A percentile compares a stretch with the other conserved stretches of the same genome.
These are phyloP conservation scores for Trametes villosa DNA, from an alignment of 768 basidiomycete genomes.

Conservation along the genomic window DNA sequence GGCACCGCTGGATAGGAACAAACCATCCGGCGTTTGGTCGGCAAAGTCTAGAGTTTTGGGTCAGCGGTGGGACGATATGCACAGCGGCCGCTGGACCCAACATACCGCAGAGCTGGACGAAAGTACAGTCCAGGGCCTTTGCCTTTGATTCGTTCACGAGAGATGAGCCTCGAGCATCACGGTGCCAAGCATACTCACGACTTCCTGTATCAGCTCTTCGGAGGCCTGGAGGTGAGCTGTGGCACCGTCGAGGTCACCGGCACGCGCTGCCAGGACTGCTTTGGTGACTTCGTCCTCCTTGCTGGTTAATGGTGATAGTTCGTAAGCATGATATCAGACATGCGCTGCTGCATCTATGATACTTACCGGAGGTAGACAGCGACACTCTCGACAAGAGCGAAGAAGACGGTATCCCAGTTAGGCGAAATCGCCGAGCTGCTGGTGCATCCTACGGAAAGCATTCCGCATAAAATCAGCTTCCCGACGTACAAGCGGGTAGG, in stretches of 20 bases:
- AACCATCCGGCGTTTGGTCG: no score
- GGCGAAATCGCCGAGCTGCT: background rate
- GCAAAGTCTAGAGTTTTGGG: background rate
- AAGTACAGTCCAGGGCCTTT: constrained; percentile 11
- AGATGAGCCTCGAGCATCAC: background rate
- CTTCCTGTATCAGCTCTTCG: constrained; percentile 1
- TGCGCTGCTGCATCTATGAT: no score
- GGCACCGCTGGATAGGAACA: constrained; percentile 4
- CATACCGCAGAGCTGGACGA: constrained; percentile 16
- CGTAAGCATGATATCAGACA: background rate
- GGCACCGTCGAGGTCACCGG: background rate
- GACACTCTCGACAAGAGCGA: constrained; percentile 4
- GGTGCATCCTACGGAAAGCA: background rate
- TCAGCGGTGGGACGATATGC: background rate
- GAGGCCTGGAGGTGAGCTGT: background rate
- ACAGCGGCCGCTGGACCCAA: background rate
- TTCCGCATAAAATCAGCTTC: no score
- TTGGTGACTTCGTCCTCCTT: background rate
- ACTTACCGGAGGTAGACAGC: constrained; percentile 10
- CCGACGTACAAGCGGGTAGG: background rate
- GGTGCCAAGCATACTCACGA: background rate
- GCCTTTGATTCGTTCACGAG: background rate
- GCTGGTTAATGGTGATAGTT: background rate
- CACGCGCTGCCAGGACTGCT: constrained; percentile 4
- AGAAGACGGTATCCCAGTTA: constrained; percentile 10